phyloP scores from a whole-genome alignment of 352 stramenopile species.

The Phytophthora cactorum region DNA sequence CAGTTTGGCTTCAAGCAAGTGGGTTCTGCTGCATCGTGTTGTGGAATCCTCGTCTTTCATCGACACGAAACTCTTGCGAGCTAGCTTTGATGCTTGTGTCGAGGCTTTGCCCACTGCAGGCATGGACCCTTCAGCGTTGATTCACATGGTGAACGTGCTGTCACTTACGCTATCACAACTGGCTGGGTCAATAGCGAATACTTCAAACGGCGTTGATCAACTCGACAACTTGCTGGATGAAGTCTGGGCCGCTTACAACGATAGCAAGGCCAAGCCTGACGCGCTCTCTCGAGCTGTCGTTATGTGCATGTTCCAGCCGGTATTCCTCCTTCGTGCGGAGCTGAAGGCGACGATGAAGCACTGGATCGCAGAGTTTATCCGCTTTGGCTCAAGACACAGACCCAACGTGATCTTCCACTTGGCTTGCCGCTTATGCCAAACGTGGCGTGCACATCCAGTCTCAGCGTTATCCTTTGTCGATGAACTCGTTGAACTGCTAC shows the following conservation, averaged over 20 bases:
- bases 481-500: slow-evolving; percentile 70
- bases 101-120: slow-evolving; percentile 61
- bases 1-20: slow-evolving; percentile 59
- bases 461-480: slow-evolving; percentile 60
- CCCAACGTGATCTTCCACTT: slow-evolving; percentile 87
- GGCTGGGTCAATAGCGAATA: slow-evolving; percentile 35
- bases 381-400: slow-evolving; percentile 61
- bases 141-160: slow-evolving; percentile 76
- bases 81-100: slow-evolving; percentile 51
- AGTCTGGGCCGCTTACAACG: slow-evolving; percentile 74
- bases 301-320: slow-evolving; percentile 73
- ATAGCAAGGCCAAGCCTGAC: slow-evolving; percentile 77
- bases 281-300: slow-evolving; percentile 69
- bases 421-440: slow-evolving; percentile 63
- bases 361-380: slow-evolving; percentile 61
- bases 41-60: slow-evolving; percentile 60
- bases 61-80: slow-evolving; percentile 42
- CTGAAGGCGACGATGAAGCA: slow-evolving; percentile 52
- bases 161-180: slow-evolving; percentile 57
- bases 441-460: slow-evolving; percentile 62
- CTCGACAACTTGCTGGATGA: slow-evolving; percentile 56
- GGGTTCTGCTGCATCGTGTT: slow-evolving; percentile 57
- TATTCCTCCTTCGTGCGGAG: slow-evolving; percentile 48
- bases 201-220: slow-evolving; percentile 23
- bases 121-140: slow-evolving; percentile 59